Percentiles rank a stretch among this genome's conserved stretches.
These are phyloP conservation scores for Cantharellus anzutake DNA, from an alignment of 768 basidiomycete species.

Conservation along the genomic window DNA sequence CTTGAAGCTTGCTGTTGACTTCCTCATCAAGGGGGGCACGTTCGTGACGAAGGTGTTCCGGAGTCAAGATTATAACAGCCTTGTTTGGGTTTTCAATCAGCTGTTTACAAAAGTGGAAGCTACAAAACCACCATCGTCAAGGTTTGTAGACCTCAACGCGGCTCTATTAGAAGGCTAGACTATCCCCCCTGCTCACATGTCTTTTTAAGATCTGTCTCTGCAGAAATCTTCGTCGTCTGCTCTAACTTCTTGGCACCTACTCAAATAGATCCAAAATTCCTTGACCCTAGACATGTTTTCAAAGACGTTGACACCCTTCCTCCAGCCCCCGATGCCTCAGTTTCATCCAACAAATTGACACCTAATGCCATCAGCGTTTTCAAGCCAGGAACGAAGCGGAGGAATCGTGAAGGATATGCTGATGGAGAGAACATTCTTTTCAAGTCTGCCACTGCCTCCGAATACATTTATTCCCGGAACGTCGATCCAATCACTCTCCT, in stretches of 20 bases:
- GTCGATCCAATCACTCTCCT: constrained; percentile 63
- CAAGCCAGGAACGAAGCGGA: constrained; percentile 89
- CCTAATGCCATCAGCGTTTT: constrained; percentile 47
- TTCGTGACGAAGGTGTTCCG: constrained; percentile 99
- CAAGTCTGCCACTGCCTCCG: constrained; percentile 44
- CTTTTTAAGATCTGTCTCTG: constrained; percentile 73
- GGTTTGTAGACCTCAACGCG: constrained; percentile 28
- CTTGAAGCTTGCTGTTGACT: constrained; percentile 88
- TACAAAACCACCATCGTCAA: constrained; percentile 93
- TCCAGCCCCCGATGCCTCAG: constrained; percentile 5
- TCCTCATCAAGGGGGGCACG: constrained; percentile 78
- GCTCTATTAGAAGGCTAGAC: not conserved
- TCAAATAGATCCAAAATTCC: constrained; percentile 92
- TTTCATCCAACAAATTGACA: not conserved
- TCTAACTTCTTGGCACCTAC: constrained; percentile 87
- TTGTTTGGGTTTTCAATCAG: constrained; percentile 98
- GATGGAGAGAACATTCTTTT: constrained; percentile 89
- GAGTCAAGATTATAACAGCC: constrained; percentile 93
- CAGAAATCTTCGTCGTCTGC: constrained; percentile 98
- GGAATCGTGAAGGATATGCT: constrained; percentile 84
- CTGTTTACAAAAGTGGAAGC: constrained; percentile 93
- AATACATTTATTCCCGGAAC: constrained; percentile 33
- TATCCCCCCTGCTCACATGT: not conserved
- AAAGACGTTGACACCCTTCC: constrained; percentile 49
- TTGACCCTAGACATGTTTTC: constrained; percentile 95